These are phyloP conservation scores for Pseudofabraea citricarpa DNA, from an alignment of 2,329 filamentous ascomycete genomes.

Conservation along the genomic window DNA sequence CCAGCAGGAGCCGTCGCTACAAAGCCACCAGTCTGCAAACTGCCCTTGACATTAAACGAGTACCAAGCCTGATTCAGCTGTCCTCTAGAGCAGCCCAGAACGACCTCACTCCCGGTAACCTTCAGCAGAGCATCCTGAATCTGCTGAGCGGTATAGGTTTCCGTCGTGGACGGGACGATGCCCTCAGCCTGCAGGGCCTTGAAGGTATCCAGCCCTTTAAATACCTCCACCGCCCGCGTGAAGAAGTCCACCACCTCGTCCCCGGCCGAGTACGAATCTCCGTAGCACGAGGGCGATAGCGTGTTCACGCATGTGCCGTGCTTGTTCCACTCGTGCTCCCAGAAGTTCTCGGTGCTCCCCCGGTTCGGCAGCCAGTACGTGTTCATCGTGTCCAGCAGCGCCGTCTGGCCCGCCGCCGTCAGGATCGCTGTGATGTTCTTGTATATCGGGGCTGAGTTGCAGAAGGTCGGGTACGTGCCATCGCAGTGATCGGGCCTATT, in stretches of 20 bases:
- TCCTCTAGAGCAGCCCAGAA: constrained; percentile 35
- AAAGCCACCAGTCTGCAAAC: constrained; percentile 13
- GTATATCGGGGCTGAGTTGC: constrained; percentile 57
- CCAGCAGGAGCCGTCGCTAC: constrained; percentile 12
- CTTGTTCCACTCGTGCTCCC: constrained; percentile 73
- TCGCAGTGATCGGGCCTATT: constrained; percentile 56
- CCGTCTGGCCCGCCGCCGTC: neutral
- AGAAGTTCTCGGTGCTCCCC: constrained; percentile 59
- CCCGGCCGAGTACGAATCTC: constrained; percentile 38
- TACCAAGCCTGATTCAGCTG: constrained; percentile 47
- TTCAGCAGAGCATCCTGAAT: constrained; percentile 34
- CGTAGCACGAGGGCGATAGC: constrained; percentile 61
- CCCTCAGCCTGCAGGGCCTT: constrained; percentile 53
- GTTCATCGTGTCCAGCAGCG: constrained; percentile 58
- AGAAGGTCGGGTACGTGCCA: constrained; percentile 61
- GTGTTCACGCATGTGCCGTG: constrained; percentile 71
- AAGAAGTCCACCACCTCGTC: constrained; percentile 68
- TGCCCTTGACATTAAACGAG: constrained; percentile 14
- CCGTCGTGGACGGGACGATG: constrained; percentile 38
- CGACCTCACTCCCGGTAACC: constrained; percentile 37
- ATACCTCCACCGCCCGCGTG: constrained; percentile 56
- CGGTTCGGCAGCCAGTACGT: constrained; percentile 66
- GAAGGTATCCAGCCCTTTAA: constrained; percentile 38
- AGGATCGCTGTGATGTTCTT: constrained; percentile 56
- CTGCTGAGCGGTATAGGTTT: constrained; percentile 33